A percentile compares a stretch with the other conserved stretches of the same genome.
These are phyloP conservation scores for Lobosporangium transversale DNA, from an alignment of 192 early-diverging fungal species.

Conservation along the genomic window DNA sequence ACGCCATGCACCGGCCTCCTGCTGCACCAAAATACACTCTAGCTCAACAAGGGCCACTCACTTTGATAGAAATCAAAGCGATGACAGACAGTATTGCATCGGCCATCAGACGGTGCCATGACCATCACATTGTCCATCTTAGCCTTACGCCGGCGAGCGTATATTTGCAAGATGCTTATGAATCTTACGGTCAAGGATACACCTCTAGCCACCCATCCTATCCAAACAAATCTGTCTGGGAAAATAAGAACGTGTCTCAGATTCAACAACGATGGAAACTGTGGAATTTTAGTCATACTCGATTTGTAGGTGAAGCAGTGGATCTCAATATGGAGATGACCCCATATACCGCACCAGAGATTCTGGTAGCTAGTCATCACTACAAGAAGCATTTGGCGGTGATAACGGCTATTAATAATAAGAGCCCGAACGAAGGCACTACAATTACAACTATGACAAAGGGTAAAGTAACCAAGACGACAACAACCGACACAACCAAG, in stretches of 20 bases:
- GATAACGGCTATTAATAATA: neutral
- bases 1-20: neutral
- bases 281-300: conserved; percentile 44
- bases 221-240: neutral
- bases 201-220: conserved; percentile 28
- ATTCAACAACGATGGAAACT: conserved; percentile 44
- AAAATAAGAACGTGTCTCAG: conserved; percentile 8
- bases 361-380: conserved; percentile 22
- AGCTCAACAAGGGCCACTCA: conserved; percentile 17
- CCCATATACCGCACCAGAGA: conserved; percentile 34
- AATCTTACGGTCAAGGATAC: conserved; percentile 38
- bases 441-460: neutral
- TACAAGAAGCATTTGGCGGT: neutral
- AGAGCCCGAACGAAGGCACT: conserved; percentile 15
- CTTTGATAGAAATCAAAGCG: conserved; percentile 25
- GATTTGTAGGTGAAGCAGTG: conserved; percentile 36
- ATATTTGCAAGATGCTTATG: conserved; percentile 43
- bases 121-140: conserved; percentile 40
- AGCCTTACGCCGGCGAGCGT: conserved; percentile 32
- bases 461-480: conserved; percentile 22
- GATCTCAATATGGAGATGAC: conserved; percentile 35
- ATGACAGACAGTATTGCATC: conserved; percentile 39
- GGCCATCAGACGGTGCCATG: conserved; percentile 47
- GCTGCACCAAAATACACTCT: neutral
- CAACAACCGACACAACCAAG: conserved; percentile 9